Evolutionary conservation across 2,329 filamentous ascomycete species (phyloP).

Genomic region (Monosporascus cannonballus): DNA sequence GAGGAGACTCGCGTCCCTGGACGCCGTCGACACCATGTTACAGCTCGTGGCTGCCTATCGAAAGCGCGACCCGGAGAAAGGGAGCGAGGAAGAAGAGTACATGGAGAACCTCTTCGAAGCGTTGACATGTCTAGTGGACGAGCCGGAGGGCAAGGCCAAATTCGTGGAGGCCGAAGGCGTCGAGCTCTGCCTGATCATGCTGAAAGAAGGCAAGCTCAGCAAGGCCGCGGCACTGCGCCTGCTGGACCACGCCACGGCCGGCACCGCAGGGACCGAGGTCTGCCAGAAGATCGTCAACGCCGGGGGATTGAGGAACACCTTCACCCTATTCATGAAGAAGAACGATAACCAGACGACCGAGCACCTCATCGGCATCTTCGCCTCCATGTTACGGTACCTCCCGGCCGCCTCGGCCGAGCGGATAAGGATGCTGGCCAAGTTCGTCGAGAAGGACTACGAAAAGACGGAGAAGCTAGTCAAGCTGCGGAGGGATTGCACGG

Average conservation of each 20-base stretch:
- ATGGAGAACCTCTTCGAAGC: constrained; percentile 91
- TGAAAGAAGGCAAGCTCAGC: constrained; percentile 80
- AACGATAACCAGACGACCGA: constrained; percentile 64
- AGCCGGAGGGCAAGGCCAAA: constrained; percentile 66
- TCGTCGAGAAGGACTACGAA: constrained; percentile 89
- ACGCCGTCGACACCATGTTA: constrained; percentile 74
- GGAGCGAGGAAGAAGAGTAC: constrained; percentile 87
- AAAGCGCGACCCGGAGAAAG: constrained; percentile 76
- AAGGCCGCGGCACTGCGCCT: constrained; percentile 72
- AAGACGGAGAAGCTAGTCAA: constrained; percentile 70
- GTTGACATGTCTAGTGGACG: constrained; percentile 73
- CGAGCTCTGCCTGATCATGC: constrained; percentile 86
- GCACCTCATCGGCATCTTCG: constrained; percentile 79
- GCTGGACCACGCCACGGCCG: constrained; percentile 68
- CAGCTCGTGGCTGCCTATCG: constrained; percentile 82
- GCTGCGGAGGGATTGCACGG: constrained; percentile 65
- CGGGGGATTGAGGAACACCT: constrained; percentile 77
- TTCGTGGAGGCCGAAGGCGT: constrained; percentile 88
- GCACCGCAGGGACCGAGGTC: constrained; percentile 46
- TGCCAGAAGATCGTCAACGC: constrained; percentile 76
- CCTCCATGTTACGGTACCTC: constrained; percentile 71
- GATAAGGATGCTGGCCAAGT: constrained; percentile 85
- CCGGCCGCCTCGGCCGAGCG: constrained; percentile 72
- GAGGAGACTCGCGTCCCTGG: constrained; percentile 52
- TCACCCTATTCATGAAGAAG: constrained; percentile 83